Conservation (phyloP, 768 basidiomycete genomes). For the Pulveroboletus sp. region DNA sequence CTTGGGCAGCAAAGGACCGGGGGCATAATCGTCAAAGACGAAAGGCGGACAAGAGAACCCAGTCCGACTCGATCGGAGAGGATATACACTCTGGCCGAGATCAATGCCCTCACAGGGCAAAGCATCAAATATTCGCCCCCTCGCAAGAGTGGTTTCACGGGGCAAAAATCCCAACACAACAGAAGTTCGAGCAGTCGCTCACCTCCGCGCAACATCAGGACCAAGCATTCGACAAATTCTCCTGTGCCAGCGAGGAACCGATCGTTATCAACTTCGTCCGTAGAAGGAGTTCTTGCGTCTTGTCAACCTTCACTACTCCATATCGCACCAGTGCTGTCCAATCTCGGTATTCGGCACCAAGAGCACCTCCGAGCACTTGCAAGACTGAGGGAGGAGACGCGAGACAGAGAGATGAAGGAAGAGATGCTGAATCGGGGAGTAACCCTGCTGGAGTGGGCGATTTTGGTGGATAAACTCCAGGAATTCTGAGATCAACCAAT, state of each 20-base stretch:
- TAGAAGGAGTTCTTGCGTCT: constrained; percentile 53
- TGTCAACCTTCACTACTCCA: constrained; percentile 66
- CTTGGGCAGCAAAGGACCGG: constrained; percentile 19
- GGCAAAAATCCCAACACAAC: constrained; percentile 10
- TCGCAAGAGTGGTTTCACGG: constrained; percentile 10
- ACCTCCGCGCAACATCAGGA: constrained; percentile 16
- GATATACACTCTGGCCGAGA: constrained; percentile 33
- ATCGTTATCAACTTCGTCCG: constrained; percentile 37
- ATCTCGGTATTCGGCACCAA: constrained; percentile 53
- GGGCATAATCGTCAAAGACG: constrained; percentile 13
- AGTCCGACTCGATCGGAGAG: constrained; percentile 32
- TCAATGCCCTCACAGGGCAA: constrained; percentile 31
- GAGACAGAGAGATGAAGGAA: constrained; percentile 67
- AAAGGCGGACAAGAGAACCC: constrained; percentile 18
- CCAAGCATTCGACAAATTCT: constrained; percentile 9
- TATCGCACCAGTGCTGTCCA: constrained; percentile 51
- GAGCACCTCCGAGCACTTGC: constrained; percentile 64
- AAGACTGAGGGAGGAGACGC: constrained; percentile 57
- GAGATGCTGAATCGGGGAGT: constrained; percentile 65
- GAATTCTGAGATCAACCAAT: constrained; percentile 21
- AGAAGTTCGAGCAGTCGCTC: constrained; percentile 20
- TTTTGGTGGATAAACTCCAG: constrained; percentile 63
- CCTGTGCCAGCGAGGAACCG: constrained; percentile 18
- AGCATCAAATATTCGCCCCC: constrained; percentile 23
- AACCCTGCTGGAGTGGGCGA: constrained; percentile 76